A percentile compares a stretch with the other conserved stretches of the same genome.
Evolutionary conservation across 1,284 basidiomycete species (phyloP).

Genomic region (Fereydounia khargensis): DNA sequence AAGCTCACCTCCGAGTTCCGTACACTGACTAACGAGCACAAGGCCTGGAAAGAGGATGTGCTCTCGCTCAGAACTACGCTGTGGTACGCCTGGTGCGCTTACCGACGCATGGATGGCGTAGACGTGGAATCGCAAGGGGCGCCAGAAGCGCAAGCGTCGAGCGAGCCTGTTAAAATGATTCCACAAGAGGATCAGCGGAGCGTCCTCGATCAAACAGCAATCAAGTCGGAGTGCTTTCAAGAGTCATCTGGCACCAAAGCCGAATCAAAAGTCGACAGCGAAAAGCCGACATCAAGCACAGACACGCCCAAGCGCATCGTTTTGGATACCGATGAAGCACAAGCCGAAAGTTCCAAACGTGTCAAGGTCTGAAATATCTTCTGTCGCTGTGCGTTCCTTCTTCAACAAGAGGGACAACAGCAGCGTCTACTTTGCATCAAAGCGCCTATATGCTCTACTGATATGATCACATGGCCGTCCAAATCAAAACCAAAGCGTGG

Average conservation of each 20-base stretch:
- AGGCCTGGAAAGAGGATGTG: slow-evolving; percentile 91
- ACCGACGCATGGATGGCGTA: slow-evolving; percentile 14
- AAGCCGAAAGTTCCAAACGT: background rate
- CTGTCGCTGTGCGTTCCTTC: no score
- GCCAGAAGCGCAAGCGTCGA: slow-evolving; percentile 1
- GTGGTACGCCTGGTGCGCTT: slow-evolving; percentile 76
- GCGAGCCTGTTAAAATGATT: background rate
- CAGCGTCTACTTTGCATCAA: no score
- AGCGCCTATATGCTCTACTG: no score
- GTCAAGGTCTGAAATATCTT: no score
- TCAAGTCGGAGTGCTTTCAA: no score
- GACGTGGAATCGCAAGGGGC: slow-evolving; percentile 11
- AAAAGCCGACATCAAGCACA: background rate
- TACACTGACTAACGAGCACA: slow-evolving; percentile 71
- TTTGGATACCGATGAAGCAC: background rate
- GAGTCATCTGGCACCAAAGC: no score
- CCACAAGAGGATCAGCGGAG: background rate
- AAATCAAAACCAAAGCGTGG: no score
- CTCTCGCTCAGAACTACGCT: slow-evolving; percentile 80
- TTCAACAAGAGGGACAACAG: no score
- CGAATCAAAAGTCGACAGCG: no score
- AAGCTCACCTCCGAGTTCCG: slow-evolving; percentile 82
- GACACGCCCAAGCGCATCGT: background rate
- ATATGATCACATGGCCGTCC: no score
- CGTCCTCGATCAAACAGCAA: no score